Evolutionary conservation across 371 early-diverging fungal genomes (phyloP).

Genomic region (Mucor plumbeus): DNA sequence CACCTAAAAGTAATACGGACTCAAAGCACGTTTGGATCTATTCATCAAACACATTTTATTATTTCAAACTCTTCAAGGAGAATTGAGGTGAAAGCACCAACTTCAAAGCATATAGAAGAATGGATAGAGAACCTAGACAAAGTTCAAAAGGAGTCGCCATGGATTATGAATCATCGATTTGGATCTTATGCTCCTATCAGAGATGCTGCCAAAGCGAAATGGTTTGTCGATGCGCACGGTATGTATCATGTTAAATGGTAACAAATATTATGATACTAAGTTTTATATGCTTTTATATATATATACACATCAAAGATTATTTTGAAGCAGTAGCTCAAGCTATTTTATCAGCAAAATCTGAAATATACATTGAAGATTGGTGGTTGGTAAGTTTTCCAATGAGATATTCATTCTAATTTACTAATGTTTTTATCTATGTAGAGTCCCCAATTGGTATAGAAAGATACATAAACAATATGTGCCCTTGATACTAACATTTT

Average conservation of each 20-base stretch:
- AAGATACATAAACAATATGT: too few relatives aligned
- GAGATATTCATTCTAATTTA: too few relatives aligned
- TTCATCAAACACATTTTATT: conserved; percentile 50
- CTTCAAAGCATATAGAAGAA: conserved; percentile 62
- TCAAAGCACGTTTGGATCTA: conserved; percentile 29
- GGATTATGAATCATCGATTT: conserved; percentile 71
- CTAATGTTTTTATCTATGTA: neutral
- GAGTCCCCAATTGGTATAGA: conserved; percentile 71
- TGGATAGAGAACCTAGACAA: conserved; percentile 63
- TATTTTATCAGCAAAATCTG: conserved; percentile 75
- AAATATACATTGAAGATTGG: conserved; percentile 92
- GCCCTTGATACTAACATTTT: neutral
- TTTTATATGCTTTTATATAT: too few relatives aligned
- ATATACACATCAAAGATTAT: conserved; percentile 57
- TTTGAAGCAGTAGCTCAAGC: conserved; percentile 80
- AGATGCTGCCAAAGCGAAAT: conserved; percentile 65
- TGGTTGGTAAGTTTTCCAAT: conserved; percentile 60
- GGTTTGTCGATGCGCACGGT: conserved; percentile 82
- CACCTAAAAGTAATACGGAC: conserved; percentile 51
- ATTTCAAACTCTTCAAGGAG: conserved; percentile 57
- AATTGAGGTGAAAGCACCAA: conserved; percentile 73
- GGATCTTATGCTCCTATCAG: conserved; percentile 83
- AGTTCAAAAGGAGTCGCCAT: conserved; percentile 67
- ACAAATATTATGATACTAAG: neutral
- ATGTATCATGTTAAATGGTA: neutral